These are phyloP conservation scores for Skeletonema menzelii DNA, from an alignment of 108 stramenopile species.

Conservation along the genomic window DNA sequence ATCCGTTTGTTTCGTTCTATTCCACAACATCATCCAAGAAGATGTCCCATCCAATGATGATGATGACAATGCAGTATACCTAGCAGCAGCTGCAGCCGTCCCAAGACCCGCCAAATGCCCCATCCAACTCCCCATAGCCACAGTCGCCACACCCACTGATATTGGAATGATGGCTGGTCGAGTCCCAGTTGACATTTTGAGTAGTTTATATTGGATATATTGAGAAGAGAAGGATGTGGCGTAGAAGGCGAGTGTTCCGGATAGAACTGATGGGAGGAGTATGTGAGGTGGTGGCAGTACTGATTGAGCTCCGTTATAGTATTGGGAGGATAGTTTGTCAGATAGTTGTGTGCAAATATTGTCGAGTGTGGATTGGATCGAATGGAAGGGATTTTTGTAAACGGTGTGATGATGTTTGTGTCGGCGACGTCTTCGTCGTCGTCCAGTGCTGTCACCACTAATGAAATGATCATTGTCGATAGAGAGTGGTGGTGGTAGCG, in stretches of 20 bases:
- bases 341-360: not conserved
- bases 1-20: not conserved
- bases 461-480: not conserved
- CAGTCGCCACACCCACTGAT: constrained; percentile 55
- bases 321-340: not conserved
- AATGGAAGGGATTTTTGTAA: not conserved
- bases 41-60: not conserved
- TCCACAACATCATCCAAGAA: not conserved
- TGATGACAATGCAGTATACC: not conserved
- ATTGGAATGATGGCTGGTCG: constrained; percentile 48
- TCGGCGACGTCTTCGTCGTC: not conserved
- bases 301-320: not conserved
- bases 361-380: not conserved
- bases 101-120: constrained; percentile 55
- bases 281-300: not conserved
- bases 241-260: constrained; percentile 20
- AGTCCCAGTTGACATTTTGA: constrained; percentile 77
- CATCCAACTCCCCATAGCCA: constrained; percentile 65
- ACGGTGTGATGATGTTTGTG: not conserved
- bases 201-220: constrained; percentile 45
- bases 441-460: not conserved
- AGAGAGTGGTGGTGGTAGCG: not conserved
- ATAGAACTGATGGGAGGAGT: not conserved
- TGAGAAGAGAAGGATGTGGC: constrained; percentile 32
- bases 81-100: not conserved